Evolutionary conservation across 1,284 basidiomycete genomes (phyloP).

Genomic region (Apiotrichum sp.): DNA sequence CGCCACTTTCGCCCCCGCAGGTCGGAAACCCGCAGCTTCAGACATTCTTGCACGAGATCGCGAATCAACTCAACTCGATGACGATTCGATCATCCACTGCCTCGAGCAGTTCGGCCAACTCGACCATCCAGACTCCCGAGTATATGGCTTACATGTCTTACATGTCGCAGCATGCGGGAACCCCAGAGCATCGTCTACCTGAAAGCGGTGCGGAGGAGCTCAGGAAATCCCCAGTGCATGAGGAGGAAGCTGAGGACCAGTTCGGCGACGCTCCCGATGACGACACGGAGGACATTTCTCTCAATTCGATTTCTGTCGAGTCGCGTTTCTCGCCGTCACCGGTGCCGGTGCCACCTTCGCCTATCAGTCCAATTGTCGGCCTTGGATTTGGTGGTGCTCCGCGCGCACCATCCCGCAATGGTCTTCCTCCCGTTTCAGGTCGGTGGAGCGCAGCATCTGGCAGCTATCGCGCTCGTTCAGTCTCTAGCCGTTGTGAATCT

Average conservation of each 20-base stretch:
- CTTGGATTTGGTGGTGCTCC: conserved; percentile 11
- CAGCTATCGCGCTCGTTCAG: conserved; percentile 12
- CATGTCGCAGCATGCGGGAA: conserved; percentile 18
- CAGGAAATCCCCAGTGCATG: not conserved
- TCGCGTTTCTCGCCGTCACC: conserved; percentile 10
- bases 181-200: conserved; percentile 3
- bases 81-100: conserved; percentile 47
- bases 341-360: conserved; percentile 6
- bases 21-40: conserved; percentile 52
- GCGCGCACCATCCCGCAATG: conserved; percentile 11
- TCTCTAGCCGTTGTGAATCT: conserved; percentile 15
- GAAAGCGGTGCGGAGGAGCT: conserved; percentile 21
- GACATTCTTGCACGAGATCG: conserved; percentile 55
- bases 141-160: conserved; percentile 39
- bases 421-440: conserved; percentile 17
- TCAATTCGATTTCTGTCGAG: conserved; percentile 35
- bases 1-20: conserved; percentile 44
- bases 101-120: conserved; percentile 42
- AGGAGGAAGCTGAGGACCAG: conserved; percentile 33
- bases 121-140: conserved; percentile 34
- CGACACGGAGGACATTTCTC: conserved; percentile 36
- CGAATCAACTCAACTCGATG: conserved; percentile 54
- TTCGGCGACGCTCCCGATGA: conserved; percentile 56
- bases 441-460: conserved; percentile 16
- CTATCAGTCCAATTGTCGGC: conserved; percentile 16